Evolutionary conservation across 257 asterid genomes (phyloP).

Genomic region (Datura wrightii): DNA sequence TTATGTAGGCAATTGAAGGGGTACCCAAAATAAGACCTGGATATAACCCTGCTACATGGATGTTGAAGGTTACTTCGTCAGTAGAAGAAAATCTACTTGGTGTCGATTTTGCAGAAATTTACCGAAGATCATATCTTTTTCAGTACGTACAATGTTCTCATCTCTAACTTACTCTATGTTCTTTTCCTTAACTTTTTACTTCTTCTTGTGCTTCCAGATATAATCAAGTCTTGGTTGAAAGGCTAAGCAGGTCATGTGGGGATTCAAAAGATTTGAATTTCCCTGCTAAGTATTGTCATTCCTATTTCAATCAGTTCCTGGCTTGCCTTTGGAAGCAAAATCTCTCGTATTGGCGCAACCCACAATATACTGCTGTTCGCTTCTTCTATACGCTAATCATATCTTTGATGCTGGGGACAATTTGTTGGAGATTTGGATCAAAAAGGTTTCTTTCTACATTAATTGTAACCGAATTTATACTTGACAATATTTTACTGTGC

Average conservation of each 20-base stretch:
- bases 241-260: conserved; percentile 70
- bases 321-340: conserved; percentile 96
- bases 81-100: conserved; percentile 78
- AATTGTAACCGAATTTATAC: conserved; percentile 13
- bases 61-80: conserved; percentile 85
- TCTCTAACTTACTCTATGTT: conserved; percentile 13
- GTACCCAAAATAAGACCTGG: conserved; percentile 76
- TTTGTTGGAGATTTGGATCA: conserved; percentile 94
- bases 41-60: conserved; percentile 96
- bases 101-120: conserved; percentile 91
- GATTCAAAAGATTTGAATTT: conserved; percentile 79
- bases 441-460: conserved; percentile 58
- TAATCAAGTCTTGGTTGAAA: conserved; percentile 73
- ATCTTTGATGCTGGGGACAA: conserved; percentile 88
- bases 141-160: conserved; percentile 52
- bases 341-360: conserved; percentile 97
- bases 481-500: neutral
- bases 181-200: conserved; percentile 28
- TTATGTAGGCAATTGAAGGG: conserved; percentile 74
- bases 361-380: conserved; percentile 95
- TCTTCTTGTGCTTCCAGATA: conserved; percentile 50
- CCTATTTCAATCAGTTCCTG: conserved; percentile 65
- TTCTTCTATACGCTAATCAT: conserved; percentile 86
- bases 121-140: conserved; percentile 68
- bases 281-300: conserved; percentile 74